Evolutionary conservation across 768 basidiomycete genomes (phyloP), one percentile per base, ranked within the genome.

Genomic region (Pleurotus tuber-regium): DNA sequence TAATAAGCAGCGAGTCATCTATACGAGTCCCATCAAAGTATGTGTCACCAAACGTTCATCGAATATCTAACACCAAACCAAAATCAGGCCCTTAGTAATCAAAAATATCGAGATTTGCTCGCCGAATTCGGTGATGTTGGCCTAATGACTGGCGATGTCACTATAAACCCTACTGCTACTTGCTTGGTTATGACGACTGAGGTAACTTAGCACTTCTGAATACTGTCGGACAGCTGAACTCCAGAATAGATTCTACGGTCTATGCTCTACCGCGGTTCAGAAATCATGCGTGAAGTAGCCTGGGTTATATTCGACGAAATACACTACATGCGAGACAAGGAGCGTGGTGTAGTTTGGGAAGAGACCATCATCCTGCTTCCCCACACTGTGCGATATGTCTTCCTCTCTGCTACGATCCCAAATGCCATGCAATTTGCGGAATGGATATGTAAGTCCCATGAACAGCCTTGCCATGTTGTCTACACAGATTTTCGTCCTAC

Each of bases 251-350:
- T 99, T 84, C 68, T 99, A 46, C 86, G 97, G 16, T 98, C 95
- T 4, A 99, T 99, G 96, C 74, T 99, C 23, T 99, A 99, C 64
- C 87, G 97, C 49, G 97, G 97, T 31, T 98, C 94, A 3, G 97
- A 99, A 72, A 88, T 99, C 58, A 95, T 98, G 89, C 90, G 97
- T 51, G 97, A 99, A 74, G 96, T 99, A n/a, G 94, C 95, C 1
- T 99, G 97, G 97, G 96, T 98, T 51, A 84, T 99, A 57, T 99
- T 98, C 67, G 97, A 99, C 65, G 97, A 99, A 71, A 97, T 99
- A 55, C 97, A 99, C 65, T 99, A 98, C 71, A 99, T 98, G 97
- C 87, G 97, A 54, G 97, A 98, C 75, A 93, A 93, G 62, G 97
- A 99, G 66, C 90, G 97, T 59, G 97, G 97, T 58, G 97, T 99